Conservation (phyloP, 2,329 filamentous ascomycete genomes). For the Fusarium pseudoanthophilum region DNA sequence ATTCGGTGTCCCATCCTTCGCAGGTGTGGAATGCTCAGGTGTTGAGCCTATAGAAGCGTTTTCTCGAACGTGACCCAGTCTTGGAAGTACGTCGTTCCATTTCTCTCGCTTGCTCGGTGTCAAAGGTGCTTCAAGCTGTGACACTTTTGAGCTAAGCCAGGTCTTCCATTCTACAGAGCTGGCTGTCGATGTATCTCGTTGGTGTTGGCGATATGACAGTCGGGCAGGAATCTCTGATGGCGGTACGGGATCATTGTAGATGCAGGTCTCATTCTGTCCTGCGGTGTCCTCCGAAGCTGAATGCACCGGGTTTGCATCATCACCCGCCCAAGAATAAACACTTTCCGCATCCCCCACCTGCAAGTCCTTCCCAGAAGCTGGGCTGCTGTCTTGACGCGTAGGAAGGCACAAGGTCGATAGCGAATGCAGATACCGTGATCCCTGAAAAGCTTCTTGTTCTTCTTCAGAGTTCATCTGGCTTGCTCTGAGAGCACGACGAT, state of each 20-base stretch:
- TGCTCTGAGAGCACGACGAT: conserved; percentile 61
- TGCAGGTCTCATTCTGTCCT: not conserved
- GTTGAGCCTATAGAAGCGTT: conserved; percentile 59
- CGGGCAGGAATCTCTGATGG: conserved; percentile 14
- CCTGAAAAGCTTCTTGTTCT: conserved; percentile 40
- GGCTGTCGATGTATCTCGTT: conserved; percentile 53
- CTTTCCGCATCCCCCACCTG: conserved; percentile 59
- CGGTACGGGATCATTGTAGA: conserved; percentile 19
- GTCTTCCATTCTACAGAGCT: conserved; percentile 67
- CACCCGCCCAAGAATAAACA: conserved; percentile 56
- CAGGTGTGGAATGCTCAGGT: conserved; percentile 10
- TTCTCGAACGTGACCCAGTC: conserved; percentile 59
- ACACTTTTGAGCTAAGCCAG: conserved; percentile 63
- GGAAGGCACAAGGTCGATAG: conserved; percentile 54
- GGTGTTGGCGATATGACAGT: conserved; percentile 42
- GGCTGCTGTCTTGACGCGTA: conserved; percentile 53
- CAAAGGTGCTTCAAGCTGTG: conserved; percentile 54
- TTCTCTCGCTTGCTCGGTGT: conserved; percentile 19
- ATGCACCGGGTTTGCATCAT: conserved; percentile 29
- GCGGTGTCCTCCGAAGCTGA: not conserved
- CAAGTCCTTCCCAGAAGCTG: conserved; percentile 53
- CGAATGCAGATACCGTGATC: conserved; percentile 54
- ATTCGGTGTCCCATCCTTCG: not conserved
- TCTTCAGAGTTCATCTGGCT: conserved; percentile 54
- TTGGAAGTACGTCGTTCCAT: conserved; percentile 1